Conservation (phyloP, 129 eudicot species). For the Erigeron canadensis region DNA sequence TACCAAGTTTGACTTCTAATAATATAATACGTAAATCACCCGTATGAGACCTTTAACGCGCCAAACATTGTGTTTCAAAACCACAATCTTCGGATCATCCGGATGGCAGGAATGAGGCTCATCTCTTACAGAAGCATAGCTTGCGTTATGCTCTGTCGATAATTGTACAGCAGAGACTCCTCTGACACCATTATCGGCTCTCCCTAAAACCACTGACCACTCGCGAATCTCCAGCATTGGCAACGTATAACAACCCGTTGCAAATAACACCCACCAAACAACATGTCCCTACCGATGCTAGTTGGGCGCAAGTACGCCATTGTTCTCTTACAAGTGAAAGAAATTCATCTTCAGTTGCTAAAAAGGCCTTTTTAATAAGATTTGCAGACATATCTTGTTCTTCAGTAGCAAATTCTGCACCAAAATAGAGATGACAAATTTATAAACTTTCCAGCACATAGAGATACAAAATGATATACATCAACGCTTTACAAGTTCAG, state of each 20-base stretch:
- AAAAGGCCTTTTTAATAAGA: constrained; percentile 70
- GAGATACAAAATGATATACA: not conserved
- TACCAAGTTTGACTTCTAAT: constrained; percentile 12
- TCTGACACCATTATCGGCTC: constrained; percentile 49
- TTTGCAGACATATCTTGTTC: constrained; percentile 60
- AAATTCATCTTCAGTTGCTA: constrained; percentile 81
- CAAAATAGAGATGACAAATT: not conserved
- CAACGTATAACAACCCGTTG: constrained; percentile 64
- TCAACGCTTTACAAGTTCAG: not conserved
- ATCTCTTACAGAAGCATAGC: constrained; percentile 58
- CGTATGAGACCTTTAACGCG: constrained; percentile 94
- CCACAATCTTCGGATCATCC: constrained; percentile 66
- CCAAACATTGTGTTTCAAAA: constrained; percentile 80
- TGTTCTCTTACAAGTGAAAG: constrained; percentile 56
- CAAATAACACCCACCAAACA: constrained; percentile 81
- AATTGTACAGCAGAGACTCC: constrained; percentile 61
- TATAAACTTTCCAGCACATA: not conserved
- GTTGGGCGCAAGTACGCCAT: constrained; percentile 59
- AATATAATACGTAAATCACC: constrained; percentile 24
- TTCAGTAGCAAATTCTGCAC: constrained; percentile 64
- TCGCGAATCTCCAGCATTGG: constrained; percentile 94
- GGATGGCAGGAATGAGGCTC: constrained; percentile 67
- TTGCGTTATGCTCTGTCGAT: constrained; percentile 85
- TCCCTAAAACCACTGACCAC: constrained; percentile 82
- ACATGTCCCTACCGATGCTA: constrained; percentile 83